Evolutionary conservation across 1,139 yeast species (phyloP).

Genomic region (Suhomyces maxii): DNA sequence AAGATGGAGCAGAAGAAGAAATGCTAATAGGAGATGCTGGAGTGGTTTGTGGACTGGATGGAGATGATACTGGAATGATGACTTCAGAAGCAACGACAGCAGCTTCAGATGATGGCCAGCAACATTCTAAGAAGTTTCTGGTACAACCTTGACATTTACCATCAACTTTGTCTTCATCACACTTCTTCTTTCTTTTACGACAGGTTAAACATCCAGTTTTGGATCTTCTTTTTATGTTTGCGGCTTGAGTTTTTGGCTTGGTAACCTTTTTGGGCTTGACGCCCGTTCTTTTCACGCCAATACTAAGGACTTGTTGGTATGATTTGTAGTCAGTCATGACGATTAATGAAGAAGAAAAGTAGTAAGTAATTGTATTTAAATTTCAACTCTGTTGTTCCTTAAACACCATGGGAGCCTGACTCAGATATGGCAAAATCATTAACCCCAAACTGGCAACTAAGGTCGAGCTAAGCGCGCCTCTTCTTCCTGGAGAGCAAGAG

Average conservation of each 20-base stretch:
- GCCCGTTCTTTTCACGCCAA: slow-evolving; percentile 24
- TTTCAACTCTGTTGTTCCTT: neutral
- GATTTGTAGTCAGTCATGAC: slow-evolving; percentile 30
- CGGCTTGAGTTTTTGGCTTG: slow-evolving; percentile 17
- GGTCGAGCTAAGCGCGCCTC: slow-evolving; percentile 15
- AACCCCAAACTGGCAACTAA: slow-evolving; percentile 12
- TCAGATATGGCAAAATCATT: slow-evolving; percentile 3
- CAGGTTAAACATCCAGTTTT: slow-evolving; percentile 79
- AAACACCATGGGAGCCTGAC: neutral
- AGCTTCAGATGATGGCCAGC: slow-evolving; percentile 21
- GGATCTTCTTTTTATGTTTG: slow-evolving; percentile 48
- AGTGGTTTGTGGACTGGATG: neutral
- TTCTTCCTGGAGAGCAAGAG: slow-evolving; percentile 2
- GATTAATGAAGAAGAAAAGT: slow-evolving; percentile 2
- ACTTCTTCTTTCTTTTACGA: slow-evolving; percentile 66
- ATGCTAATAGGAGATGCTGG: neutral
- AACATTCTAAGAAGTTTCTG: slow-evolving; percentile 48
- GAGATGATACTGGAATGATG: neutral
- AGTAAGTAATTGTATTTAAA: neutral
- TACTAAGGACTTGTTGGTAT: slow-evolving; percentile 45
- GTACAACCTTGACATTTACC: slow-evolving; percentile 52
- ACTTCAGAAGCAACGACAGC: neutral
- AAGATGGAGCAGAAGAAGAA: neutral
- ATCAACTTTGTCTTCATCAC: slow-evolving; percentile 58
- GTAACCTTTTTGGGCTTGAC: slow-evolving; percentile 16